Base-by-base conservation (phyloP, 2,329 filamentous ascomycete genomes). In the Pseudogymnoascus sp. region DNA sequence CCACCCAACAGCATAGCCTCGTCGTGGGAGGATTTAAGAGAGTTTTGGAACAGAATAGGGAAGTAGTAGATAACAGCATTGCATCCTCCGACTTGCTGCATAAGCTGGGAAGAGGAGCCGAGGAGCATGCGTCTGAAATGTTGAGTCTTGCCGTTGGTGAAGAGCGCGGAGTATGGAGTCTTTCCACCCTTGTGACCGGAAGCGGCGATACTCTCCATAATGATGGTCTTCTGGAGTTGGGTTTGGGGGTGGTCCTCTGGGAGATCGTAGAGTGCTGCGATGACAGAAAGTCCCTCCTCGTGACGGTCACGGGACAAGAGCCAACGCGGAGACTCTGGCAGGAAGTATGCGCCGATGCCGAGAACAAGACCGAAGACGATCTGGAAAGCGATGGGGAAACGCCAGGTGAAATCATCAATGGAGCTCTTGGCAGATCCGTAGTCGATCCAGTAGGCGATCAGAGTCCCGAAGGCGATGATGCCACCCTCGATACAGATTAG, bases 371-470 rank as follows among this genome's bases (percentile, higher is more conserved):
- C 94, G 90, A 97, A 97, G 61, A 95, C 73, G 70, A 92, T 94
- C 76, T 97, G 94, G 86, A 96, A 90, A 55, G 91, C 78, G 60
- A 99, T 80, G 1, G 94, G 94, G 59, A 97, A 72, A 51, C 94
- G 88, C 94, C 94, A 99, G 2, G 93, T 91, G 76, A 89, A 81
- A 74, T 97, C 80, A 70, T 81, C 89, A 64, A 90, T 77, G 71
- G 97, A 96, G 73, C 83, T 97, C 60, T 89, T 92, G 75, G 92
- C 96, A 27, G 58, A 38, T 70, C 94, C 92, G 76, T 97, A 97
- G 74, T 97, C 94, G 39, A 97, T 92, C 94, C 94, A 99, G 36
- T 97, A 93, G 68, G 93, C 97, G 61, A 91, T 91, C 65, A 97
- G 87, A 72, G 95, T 79, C 4, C 77, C 77, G 38, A 78, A 77